Percentiles rank a stretch among this genome's conserved stretches.
Evolutionary conservation across 768 basidiomycete species (phyloP).

Genomic region (Pleurotus citrinopileatus): DNA sequence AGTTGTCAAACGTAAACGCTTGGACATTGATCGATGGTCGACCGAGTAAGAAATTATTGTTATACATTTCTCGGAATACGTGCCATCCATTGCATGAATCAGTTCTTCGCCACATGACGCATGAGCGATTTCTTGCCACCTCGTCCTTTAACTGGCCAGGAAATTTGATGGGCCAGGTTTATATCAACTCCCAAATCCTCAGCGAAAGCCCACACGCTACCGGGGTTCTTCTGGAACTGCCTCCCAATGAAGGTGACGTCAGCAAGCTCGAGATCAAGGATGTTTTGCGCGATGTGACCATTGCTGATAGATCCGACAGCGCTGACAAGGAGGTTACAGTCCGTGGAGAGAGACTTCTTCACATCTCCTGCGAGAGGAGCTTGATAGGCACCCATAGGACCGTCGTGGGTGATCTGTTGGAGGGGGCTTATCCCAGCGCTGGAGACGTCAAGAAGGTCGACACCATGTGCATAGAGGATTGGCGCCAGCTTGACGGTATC

Average conservation of each 20-base stretch:
- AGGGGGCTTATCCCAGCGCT: slow-evolving; percentile 43
- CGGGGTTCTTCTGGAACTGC: slow-evolving; percentile 62
- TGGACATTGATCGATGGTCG: too few species aligned
- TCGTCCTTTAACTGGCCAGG: slow-evolving; percentile 51
- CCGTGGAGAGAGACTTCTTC: slow-evolving; percentile 39
- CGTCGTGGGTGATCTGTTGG: slow-evolving; percentile 16
- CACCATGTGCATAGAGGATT: slow-evolving; percentile 47
- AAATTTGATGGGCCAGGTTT: slow-evolving; percentile 50
- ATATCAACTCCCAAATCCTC: slow-evolving; percentile 51
- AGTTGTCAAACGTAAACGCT: too few species aligned
- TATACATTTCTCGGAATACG: too few species aligned
- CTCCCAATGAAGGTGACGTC: slow-evolving; percentile 57
- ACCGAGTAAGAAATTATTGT: too few species aligned
- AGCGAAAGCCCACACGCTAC: slow-evolving; percentile 48
- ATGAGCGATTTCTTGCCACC: not conserved
- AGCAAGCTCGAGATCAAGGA: slow-evolving; percentile 54
- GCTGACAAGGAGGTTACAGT: slow-evolving; percentile 38
- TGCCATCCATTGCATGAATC: not conserved
- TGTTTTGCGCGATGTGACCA: slow-evolving; percentile 50
- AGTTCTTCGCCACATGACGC: not conserved
- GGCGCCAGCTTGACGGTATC: slow-evolving; percentile 51
- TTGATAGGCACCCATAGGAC: slow-evolving; percentile 8
- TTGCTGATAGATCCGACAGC: slow-evolving; percentile 53
- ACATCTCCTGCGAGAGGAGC: slow-evolving; percentile 46
- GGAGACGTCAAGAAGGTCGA: slow-evolving; percentile 63